These are phyloP conservation scores for Vaccinium corymbosum DNA, from an alignment of 148 eudicot genomes.

Conservation along the genomic window DNA sequence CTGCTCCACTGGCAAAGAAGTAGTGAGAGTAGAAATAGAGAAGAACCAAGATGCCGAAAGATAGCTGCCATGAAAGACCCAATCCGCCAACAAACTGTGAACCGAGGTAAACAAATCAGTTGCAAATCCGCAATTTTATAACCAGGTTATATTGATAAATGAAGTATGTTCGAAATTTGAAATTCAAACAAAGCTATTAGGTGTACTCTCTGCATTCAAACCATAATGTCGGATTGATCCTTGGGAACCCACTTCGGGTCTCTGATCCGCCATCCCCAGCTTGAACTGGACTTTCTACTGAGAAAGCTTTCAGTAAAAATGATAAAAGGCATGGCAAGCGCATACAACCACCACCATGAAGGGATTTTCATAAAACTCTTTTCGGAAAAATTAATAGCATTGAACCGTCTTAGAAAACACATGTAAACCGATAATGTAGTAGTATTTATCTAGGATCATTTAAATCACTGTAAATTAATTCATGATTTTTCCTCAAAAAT, in stretches of 20 bases:
- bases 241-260: too few relatives aligned
- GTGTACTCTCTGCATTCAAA: neutral
- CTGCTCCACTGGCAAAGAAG: slow-evolving; percentile 99
- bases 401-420: neutral
- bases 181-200: neutral
- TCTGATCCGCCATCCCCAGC: too few relatives aligned
- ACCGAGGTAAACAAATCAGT: neutral
- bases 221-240: too few relatives aligned
- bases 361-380: neutral
- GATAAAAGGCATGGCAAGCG: neutral
- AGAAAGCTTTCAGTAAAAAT: too few relatives aligned
- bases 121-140: neutral
- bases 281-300: too few relatives aligned
- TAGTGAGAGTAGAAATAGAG: slow-evolving; percentile 97
- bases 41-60: slow-evolving; percentile 87
- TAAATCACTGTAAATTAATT: neutral
- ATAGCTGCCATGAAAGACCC: slow-evolving; percentile 93
- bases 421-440: neutral
- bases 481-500: neutral
- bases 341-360: neutral
- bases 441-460: neutral
- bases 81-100: slow-evolving; percentile 94
- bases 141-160: neutral
- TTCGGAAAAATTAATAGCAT: neutral
- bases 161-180: neutral